A percentile compares a stretch with the other conserved stretches of the same genome.
Conservation (phyloP, 345 rosid species). For the Linum usitatissimum region DNA sequence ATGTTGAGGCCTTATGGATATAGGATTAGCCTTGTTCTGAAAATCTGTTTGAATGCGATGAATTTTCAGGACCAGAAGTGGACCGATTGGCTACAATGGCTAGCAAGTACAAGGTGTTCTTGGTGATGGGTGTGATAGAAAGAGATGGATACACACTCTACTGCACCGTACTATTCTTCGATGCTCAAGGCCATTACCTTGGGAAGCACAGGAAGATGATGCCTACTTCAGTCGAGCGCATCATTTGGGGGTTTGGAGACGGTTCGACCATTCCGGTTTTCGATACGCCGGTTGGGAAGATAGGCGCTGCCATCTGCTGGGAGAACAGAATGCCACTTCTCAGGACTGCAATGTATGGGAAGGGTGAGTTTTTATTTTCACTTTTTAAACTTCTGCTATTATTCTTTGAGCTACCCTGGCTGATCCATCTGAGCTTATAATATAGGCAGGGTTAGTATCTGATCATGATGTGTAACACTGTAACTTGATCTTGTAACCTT, state of each 20-base stretch:
- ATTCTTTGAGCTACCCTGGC: too few relatives aligned
- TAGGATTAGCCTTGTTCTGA: not conserved
- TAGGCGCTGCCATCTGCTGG: slow-evolving; percentile 93
- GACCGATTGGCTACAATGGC: slow-evolving; percentile 81
- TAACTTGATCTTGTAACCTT: too few relatives aligned
- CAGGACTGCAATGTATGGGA: slow-evolving; percentile 84
- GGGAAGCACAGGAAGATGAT: slow-evolving; percentile 87
- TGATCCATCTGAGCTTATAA: too few relatives aligned
- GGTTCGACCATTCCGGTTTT: slow-evolving; percentile 84
- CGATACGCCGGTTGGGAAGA: slow-evolving; percentile 70
- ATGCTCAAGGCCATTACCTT: slow-evolving; percentile 63
- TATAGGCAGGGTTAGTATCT: too few relatives aligned
- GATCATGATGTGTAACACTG: too few relatives aligned
- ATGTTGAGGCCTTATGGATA: not conserved
- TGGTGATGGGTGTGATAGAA: slow-evolving; percentile 93
- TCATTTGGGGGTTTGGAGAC: slow-evolving; percentile 94
- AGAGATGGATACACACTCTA: slow-evolving; percentile 88
- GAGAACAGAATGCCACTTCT: slow-evolving; percentile 92
- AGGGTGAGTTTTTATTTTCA: slow-evolving; percentile 41
- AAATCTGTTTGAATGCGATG: not conserved
- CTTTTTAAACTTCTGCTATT: too few relatives aligned
- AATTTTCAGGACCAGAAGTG: slow-evolving; percentile 60
- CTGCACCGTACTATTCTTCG: slow-evolving; percentile 72
- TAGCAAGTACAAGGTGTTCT: slow-evolving; percentile 63
- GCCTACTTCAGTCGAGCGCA: slow-evolving; percentile 86